Percentiles rank a stretch among this genome's conserved stretches.
Evolutionary conservation across 257 asterid genomes (phyloP).

Genomic region (Mitragyna speciosa): DNA sequence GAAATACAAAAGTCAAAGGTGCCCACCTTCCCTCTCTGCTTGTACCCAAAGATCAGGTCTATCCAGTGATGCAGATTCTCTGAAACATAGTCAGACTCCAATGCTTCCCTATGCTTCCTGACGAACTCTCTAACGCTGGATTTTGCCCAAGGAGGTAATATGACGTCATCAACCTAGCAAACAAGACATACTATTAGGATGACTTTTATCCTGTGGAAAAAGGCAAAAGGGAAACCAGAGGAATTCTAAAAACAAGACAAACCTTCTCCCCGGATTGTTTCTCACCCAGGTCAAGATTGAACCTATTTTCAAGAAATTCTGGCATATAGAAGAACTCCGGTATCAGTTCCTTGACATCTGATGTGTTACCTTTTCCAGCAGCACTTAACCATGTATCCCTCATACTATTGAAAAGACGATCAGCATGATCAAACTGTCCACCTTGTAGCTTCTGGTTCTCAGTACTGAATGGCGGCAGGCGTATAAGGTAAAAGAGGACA

Average conservation of each 20-base stretch:
- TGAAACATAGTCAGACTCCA: slow-evolving; percentile 95
- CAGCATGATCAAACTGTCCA: slow-evolving; percentile 99
- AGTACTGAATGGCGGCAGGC: slow-evolving; percentile 86
- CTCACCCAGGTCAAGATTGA: slow-evolving; percentile 95
- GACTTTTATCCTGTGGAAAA: neutral
- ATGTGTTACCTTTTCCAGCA: slow-evolving; percentile 97
- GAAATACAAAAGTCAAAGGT: slow-evolving; percentile 2
- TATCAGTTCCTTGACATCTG: slow-evolving; percentile 97
- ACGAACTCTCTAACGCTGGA: slow-evolving; percentile 93
- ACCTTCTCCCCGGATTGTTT: slow-evolving; percentile 99
- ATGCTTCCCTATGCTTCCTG: slow-evolving; percentile 92
- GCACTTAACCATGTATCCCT: slow-evolving; percentile 97
- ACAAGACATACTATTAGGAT: slow-evolving; percentile 7
- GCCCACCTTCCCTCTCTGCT: slow-evolving; percentile 96
- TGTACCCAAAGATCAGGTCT: slow-evolving; percentile 94
- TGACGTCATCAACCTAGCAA: slow-evolving; percentile 84
- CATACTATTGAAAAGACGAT: slow-evolving; percentile 92
- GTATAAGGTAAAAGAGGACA: slow-evolving; percentile 93
- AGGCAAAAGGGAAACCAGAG: neutral
- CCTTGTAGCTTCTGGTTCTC: slow-evolving; percentile 98
- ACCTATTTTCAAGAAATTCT: slow-evolving; percentile 85
- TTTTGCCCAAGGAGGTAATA: slow-evolving; percentile 95
- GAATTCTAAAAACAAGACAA: slow-evolving; percentile 25
- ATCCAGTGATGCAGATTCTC: slow-evolving; percentile 99
- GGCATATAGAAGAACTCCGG: slow-evolving; percentile 98